Base-by-base conservation (phyloP, 73 alveolate genomes). In the Halteria grandinella region DNA sequence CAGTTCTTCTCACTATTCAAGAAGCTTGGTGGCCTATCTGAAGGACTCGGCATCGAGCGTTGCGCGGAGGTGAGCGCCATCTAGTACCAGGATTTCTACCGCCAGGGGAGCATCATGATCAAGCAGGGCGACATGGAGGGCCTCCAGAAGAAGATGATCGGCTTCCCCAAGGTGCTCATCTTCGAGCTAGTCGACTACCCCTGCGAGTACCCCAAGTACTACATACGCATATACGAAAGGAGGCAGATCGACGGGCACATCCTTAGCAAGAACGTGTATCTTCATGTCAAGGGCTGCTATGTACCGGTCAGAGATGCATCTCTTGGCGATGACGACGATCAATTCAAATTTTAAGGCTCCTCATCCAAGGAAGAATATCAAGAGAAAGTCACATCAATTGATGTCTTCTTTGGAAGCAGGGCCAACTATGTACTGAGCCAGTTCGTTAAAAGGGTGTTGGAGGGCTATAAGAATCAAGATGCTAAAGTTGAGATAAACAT, bases 191-290 rank as follows among this genome's bases (percentile, higher is more conserved):
- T 77, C 5, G 60, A 59, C 4, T 48, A 57, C 45, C 64, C 49
- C 0, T 27, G 39, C 25, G 88, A 77, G 63, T 62, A 48, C 32
- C 60, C 43, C 3, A 40, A 33, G 12, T 39, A 21, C 29, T 33
- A 11, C 57, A 20, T 77, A 5, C 59, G 88, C 37, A 59, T 77
- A 12, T 77, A 77, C 33, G 88, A 77, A 64, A 59, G 50, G 23
- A 41, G 34, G 18, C 63, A 57, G 45, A 28, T 77, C 4, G 88
- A 77, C 33, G 18, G 72, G 21, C 32, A 31, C 31, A 77, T 77
- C 17, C 4, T 21, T 24, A 39, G 74, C 6, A 4, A 36, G 18
- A 43, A 55, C 50, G 41, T 49, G 23, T 77, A 77, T 33, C 49
- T 77, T 25, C 25, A 21, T 27, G 2, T 62, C 28, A 3, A 59